Base-by-base conservation (phyloP, 441 rosid species). In the Populus hybrid region DNA sequence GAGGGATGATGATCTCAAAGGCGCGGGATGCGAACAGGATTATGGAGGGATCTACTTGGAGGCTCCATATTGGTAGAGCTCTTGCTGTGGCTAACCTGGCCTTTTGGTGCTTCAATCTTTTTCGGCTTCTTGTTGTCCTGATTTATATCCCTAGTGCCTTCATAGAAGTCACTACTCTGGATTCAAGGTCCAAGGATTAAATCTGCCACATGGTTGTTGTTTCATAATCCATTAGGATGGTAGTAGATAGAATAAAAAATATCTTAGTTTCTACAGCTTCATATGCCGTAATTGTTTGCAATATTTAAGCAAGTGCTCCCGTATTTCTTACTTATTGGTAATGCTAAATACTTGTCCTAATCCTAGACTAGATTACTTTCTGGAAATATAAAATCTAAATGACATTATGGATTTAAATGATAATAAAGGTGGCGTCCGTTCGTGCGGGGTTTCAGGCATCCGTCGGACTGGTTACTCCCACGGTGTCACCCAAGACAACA, bases 91-190 rank as follows among this genome's bases (percentile, higher is more conserved):
- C 88, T 28, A 94, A 95, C 67, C 78, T 90, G 86, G 98, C 84
- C 18, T 71, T 95, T 32, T 90, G 98, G 98, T 81, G 94, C 84
- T 94, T 86, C 84, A 92, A 95, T 88, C 89, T n/a, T 95, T 59
- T 90, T 91, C 80, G 91, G 93, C 6, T 88, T 95, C 81, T 78
- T 95, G 88, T 80, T 95, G 79, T 98, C 99, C 74, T n/a, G n/a
- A 88, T 94, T 84, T 92, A 89, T 74, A 83, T 91, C 71, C 97
- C 95, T 2, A 89, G 69, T 80, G 98, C 95, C 72, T 91, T 95
- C 65, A n/a, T n/a, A n/a, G n/a, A n/a, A n/a, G n/a, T n/a, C n/a
- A n/a, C 70, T 92, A 89, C 83, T 78, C 89, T 78, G 76, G 70
- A 4, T 34, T 38, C 36, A 86, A 86, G 75, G 82, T 84, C n/a